Evolutionary conservation across 225 moss, liverwort and hornwort genomes (phyloP), one percentile per base, ranked within the genome.

Genomic region (Anthoceros angustus): DNA sequence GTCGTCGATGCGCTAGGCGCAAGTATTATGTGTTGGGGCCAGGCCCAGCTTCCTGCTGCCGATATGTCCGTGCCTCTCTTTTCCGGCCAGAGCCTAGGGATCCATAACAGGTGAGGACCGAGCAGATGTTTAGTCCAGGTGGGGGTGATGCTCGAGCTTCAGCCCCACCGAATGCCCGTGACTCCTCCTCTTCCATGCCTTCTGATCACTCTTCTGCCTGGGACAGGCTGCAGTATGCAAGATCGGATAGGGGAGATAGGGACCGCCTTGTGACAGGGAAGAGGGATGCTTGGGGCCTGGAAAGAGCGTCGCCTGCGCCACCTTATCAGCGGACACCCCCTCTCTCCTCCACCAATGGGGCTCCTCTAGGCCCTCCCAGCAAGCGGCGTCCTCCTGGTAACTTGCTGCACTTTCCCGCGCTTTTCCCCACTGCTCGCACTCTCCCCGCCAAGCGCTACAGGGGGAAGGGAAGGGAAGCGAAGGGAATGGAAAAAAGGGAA

Each of bases 121-220:
- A 72, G 85, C 85, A 85, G 85, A 85, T 85, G 85, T 85, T 82
- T 85, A 85, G 85, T 69, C 80, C 85, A 79, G 75, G 82, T 68
- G 80, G 85, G 79, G 85, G 82, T 80, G 85, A 85, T 82, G 82
- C 85, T 79, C 85, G 85, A 77, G 85, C 82, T 79, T 77, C 79
- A 72, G 77, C 78, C 74, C 82, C 76, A 64, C 85, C 85, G 63
- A 85, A 85, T 85, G 80, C 82, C 68, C 85, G 82, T 43, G 82
- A 85, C 75, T 79, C 82, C 64, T 82, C 85, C 43, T 75, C 85
- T 77, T 85, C 85, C 85, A 85, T 85, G 85, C 85, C 85, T 85
- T 79, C 80, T 80, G 85, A 85, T 75, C 80, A 82, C 74, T 79
- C 79, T 42, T 72, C 85, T 68, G 71, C 80, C 77, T 85, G 85